These are phyloP conservation scores for Beauveria caledonica DNA, from an alignment of 2,329 filamentous ascomycete species.

Conservation along the genomic window DNA sequence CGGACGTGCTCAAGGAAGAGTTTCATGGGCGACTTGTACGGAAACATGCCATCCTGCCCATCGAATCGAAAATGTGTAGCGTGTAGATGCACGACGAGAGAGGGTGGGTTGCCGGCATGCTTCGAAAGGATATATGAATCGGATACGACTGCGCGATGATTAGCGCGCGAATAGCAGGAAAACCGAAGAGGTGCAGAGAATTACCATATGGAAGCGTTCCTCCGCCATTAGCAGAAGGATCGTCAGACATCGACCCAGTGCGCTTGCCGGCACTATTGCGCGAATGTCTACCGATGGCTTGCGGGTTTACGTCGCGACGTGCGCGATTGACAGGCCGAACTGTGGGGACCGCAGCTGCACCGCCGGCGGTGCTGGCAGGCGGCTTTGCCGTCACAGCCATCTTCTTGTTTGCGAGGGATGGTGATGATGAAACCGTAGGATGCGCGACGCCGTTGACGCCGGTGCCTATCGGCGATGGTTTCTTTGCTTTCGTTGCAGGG, in stretches of 20 bases:
- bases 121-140: slow-evolving; percentile 76
- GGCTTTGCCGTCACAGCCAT: slow-evolving; percentile 37
- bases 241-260: slow-evolving; percentile 39
- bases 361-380: slow-evolving; percentile 27
- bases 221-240: slow-evolving; percentile 28
- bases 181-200: background rate
- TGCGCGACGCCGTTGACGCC: slow-evolving; percentile 55
- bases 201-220: slow-evolving; percentile 48
- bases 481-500: slow-evolving; percentile 55
- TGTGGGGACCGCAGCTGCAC: slow-evolving; percentile 30
- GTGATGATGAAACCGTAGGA: slow-evolving; percentile 52
- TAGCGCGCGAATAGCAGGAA: slow-evolving; percentile 13
- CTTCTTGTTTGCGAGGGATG: slow-evolving; percentile 49
- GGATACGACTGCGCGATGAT: slow-evolving; percentile 52
- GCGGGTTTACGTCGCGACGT: slow-evolving; percentile 46
- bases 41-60: slow-evolving; percentile 84
- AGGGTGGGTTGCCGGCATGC: slow-evolving; percentile 66
- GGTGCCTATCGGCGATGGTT: slow-evolving; percentile 55
- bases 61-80: slow-evolving; percentile 86
- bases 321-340: slow-evolving; percentile 47
- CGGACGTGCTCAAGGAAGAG: slow-evolving; percentile 70
- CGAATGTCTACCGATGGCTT: slow-evolving; percentile 37
- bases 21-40: slow-evolving; percentile 87
- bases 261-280: slow-evolving; percentile 43
- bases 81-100: slow-evolving; percentile 79